phyloP scores from a whole-genome alignment of 2,329 filamentous ascomycete genomes.

The Apiospora pterosperma region DNA sequence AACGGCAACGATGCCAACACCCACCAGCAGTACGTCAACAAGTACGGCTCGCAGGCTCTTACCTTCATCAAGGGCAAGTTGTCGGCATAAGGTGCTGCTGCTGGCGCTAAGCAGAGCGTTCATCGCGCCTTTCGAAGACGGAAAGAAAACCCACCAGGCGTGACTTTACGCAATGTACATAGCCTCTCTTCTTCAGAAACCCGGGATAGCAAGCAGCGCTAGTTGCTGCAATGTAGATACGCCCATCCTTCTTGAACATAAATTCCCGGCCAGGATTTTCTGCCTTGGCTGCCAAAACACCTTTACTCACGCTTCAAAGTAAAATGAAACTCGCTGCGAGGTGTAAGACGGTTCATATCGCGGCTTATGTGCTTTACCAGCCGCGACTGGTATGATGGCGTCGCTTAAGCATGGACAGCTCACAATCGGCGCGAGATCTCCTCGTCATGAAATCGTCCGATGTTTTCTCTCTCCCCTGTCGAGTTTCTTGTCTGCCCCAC shows the following conservation, averaged over 20 bases:
- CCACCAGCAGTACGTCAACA: constrained; percentile 61
- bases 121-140: not conserved
- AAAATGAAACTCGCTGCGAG: not conserved
- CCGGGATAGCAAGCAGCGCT: not conserved
- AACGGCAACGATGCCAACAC: constrained; percentile 57
- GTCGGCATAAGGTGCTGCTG: not conserved
- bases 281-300: not conserved
- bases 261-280: not conserved
- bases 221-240: not conserved
- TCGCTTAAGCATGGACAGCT: no score
- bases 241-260: not conserved
- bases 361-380: not conserved
- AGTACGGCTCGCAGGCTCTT: constrained; percentile 58
- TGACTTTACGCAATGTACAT: not conserved
- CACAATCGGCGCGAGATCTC: no score
- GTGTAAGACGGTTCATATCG: not conserved
- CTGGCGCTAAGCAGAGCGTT: not conserved
- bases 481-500: no score
- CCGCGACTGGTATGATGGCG: not conserved
- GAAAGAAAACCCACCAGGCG: not conserved
- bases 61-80: constrained; percentile 50
- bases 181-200: not conserved
- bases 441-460: no score
- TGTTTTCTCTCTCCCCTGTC: no score
- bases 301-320: not conserved